Evolutionary conservation across 495 filamentous ascomycete genomes (phyloP), one percentile per base, ranked within the genome.

Genomic region (Hapsidospora chrysogenum): DNA sequence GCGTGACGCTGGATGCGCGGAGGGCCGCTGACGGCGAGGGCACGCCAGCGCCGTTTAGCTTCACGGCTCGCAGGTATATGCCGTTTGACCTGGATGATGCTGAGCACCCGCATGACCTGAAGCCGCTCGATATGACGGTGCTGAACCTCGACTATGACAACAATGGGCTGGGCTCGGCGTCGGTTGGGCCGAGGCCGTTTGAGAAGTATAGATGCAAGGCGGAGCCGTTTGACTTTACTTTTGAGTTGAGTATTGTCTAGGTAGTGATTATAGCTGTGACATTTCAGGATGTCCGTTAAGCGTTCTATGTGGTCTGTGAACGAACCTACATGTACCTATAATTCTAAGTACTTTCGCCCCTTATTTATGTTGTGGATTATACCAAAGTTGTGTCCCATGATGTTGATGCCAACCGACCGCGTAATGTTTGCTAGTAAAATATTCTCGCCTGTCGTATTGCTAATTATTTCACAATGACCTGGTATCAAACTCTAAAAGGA

Each of bases 91-190:
- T 79, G 16, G 63, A 75, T 36, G 50, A 52, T 11, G 72, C 72
- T 17, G 58, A 50, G 30, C 74, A 79, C 46, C 71, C 72, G 0
- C 57, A 65, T 40, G 71, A 80, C 44, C 52, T 80, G 30, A 52
- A 45, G 0, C 58, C 57, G 31, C 51, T 56, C 39, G 54, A 57
- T 23, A 60, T 55, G 29, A 63, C 74, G 17, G 49, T 72, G 29
- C 29, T 80, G 39, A 56, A 73, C 37, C 49, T 78, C 3, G 74
- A 77, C 23, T 26, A 26, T 11, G 23, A 26, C 23, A 26, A 26
- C 23, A 26, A 26, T 26, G 23, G 23, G 23, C 23, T 26, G 6
- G 23, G 23, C 6, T 26, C 23, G 23, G 23, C 23, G 23, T 6
- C 6, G 6, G 23, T 26, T 6, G 23, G 23, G 23, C 23, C 23